phyloP scores from a whole-genome alignment of 768 basidiomycete species.

The Saitozyma podzolica region DNA sequence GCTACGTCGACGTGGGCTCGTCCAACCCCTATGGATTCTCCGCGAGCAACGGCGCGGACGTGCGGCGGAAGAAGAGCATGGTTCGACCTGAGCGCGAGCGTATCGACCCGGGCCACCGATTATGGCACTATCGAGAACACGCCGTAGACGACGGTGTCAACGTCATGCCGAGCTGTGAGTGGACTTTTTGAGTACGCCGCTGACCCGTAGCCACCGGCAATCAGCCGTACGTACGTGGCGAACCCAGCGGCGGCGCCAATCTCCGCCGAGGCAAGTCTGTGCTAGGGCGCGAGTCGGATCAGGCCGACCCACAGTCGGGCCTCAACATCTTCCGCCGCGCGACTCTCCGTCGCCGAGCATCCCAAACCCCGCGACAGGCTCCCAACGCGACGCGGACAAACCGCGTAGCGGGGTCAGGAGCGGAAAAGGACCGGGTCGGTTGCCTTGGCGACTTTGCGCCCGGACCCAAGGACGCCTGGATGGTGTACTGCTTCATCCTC shows the following conservation, averaged over 20 bases:
- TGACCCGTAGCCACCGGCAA: slow-evolving; percentile 41
- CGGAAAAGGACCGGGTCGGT: slow-evolving; percentile 34
- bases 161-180: slow-evolving; percentile 79
- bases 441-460: slow-evolving; percentile 71
- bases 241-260: slow-evolving; percentile 26
- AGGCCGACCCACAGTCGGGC: slow-evolving; percentile 79
- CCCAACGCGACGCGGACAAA: slow-evolving; percentile 54
- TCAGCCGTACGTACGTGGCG: slow-evolving; percentile 28
- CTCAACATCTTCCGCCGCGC: slow-evolving; percentile 86
- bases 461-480: slow-evolving; percentile 91
- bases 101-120: slow-evolving; percentile 88
- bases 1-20: slow-evolving; percentile 33
- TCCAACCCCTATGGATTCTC: slow-evolving; percentile 38
- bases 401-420: slow-evolving; percentile 45
- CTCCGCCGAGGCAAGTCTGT: slow-evolving; percentile 80
- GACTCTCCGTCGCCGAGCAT: slow-evolving; percentile 68
- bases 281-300: slow-evolving; percentile 78
- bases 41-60: slow-evolving; percentile 42
- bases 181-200: slow-evolving; percentile 1
- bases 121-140: slow-evolving; percentile 90
- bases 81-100: slow-evolving; percentile 92
- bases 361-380: slow-evolving; percentile 55
- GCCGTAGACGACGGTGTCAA: slow-evolving; percentile 72
- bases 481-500: slow-evolving; percentile 84
- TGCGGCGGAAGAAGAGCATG: slow-evolving; percentile 81